Evolutionary conservation across 495 filamentous ascomycete species (phyloP).

Genomic region (Aspergillus hancockii): DNA sequence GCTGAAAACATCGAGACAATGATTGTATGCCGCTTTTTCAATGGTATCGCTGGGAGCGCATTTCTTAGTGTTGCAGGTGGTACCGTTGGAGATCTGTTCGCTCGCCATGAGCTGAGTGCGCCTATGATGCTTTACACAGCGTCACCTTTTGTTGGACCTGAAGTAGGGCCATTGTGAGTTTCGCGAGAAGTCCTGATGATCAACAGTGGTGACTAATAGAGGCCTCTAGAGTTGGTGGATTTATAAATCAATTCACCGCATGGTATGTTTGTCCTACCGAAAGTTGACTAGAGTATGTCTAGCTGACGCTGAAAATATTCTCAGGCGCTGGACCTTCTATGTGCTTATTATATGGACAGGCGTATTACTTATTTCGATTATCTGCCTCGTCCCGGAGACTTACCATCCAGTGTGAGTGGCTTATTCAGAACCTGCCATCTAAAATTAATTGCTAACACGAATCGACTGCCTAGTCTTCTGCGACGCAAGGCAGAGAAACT

Average conservation of each 20-base stretch:
- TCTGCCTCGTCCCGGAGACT: slow-evolving; percentile 84
- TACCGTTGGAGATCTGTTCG: slow-evolving; percentile 88
- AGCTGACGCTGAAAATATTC: slow-evolving; percentile 14
- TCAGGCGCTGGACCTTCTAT: slow-evolving; percentile 85
- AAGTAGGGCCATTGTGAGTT: slow-evolving; percentile 41
- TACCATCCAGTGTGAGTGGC: slow-evolving; percentile 68
- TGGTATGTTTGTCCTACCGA: slow-evolving; percentile 54
- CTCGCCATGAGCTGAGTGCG: slow-evolving; percentile 67
- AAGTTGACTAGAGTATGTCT: background rate
- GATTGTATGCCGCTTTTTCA: slow-evolving; percentile 80
- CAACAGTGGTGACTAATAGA: slow-evolving; percentile 11
- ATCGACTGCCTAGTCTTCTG: slow-evolving; percentile 64
- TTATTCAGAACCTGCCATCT: background rate
- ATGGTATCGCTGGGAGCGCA: slow-evolving; percentile 80
- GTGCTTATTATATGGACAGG: slow-evolving; percentile 80
- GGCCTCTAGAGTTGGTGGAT: slow-evolving; percentile 54
- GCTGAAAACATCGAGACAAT: slow-evolving; percentile 82
- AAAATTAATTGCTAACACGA: background rate
- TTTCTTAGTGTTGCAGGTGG: slow-evolving; percentile 91
- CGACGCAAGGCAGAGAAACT: slow-evolving; percentile 70
- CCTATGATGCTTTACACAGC: slow-evolving; percentile 84
- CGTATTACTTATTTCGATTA: slow-evolving; percentile 59
- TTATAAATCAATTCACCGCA: slow-evolving; percentile 72
- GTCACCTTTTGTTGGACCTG: slow-evolving; percentile 72
- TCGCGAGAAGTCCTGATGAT: slow-evolving; percentile 54